Evolutionary conservation across 495 filamentous ascomycete species (phyloP), one percentile per base, ranked within the genome.

Genomic region (Acidiella bohemica): DNA sequence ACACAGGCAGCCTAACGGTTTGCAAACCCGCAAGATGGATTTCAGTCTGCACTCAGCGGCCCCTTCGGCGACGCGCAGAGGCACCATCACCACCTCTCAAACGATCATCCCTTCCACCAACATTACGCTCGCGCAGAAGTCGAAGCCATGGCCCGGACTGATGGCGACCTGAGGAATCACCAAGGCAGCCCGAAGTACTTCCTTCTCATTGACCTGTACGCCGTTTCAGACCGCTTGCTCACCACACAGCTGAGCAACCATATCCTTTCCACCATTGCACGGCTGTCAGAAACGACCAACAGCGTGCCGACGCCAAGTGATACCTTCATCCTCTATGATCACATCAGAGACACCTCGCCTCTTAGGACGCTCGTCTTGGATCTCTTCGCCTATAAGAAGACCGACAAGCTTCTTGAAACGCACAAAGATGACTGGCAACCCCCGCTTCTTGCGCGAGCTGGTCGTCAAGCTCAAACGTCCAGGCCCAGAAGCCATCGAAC

Each of bases 321-420:
- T 44, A 68, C 65, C 21, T 50, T 53, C 32, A 58, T 61, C 28
- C 34, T 68, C 33, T 70, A 59, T 50, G 51, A 57, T 18, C 25
- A 25, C 19, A 54, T 61, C 42, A 41, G 39, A 17, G 47, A 47
- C 17, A 23, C 5, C 13, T 32, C 53, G 24, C 50, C 50, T 13
- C 19, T 68, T 23, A 47, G 63, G 24, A 42, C 42, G 8, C 50
- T 70, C 32, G 52, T 67, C 4, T 41, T 67, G 17, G 66, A 68
- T 50, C 52, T 70, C 39, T 68, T 67, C 49, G 62, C 57, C 23
- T 67, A 60, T 53, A 68, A 67, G 52, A 65, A 65, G 45, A 68
- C 65, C 43, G 66, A 66, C 46, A 49, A 53, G 20, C 46, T 68
- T 13, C 49, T 68, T 8, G 53, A 55, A 12, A 53, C 40, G 22